Conservation (phyloP, 2,329 filamentous ascomycete genomes). For the Pseudocercospora fijiensis region DNA sequence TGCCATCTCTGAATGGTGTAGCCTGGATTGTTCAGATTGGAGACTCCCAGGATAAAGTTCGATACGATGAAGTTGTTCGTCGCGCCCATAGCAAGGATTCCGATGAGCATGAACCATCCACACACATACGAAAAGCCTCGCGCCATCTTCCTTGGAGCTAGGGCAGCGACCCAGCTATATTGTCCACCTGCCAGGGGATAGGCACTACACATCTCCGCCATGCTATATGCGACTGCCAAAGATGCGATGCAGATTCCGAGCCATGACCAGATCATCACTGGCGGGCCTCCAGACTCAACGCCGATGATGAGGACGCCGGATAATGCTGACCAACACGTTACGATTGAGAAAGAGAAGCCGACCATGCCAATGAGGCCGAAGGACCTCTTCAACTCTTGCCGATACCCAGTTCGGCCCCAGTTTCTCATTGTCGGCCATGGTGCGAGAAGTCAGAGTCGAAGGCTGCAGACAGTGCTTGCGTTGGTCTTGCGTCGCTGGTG, state of each 20-base stretch:
- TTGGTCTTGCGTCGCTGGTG: no score
- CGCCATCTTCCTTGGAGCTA: constrained; percentile 49
- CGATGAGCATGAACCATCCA: constrained; percentile 41
- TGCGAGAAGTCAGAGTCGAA: no score
- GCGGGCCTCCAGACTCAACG: constrained; percentile 56
- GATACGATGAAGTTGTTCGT: constrained; percentile 56
- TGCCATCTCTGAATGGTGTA: constrained; percentile 59
- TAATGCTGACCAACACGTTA: constrained; percentile 59
- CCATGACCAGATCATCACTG: constrained; percentile 61
- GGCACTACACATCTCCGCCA: constrained; percentile 60
- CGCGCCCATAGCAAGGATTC: constrained; percentile 55
- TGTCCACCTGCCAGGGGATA: constrained; percentile 59
- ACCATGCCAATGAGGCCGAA: constrained; percentile 59
- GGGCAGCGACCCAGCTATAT: constrained; percentile 59
- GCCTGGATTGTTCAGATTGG: constrained; percentile 52
- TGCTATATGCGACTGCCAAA: constrained; percentile 56
- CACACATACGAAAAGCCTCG: constrained; percentile 38
- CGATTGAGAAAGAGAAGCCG: constrained; percentile 59
- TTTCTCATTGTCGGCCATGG: neutral
- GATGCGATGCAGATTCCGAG: constrained; percentile 53
- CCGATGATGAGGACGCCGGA: constrained; percentile 58
- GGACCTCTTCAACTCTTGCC: constrained; percentile 57
- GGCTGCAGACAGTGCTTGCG: neutral
- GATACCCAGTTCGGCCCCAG: constrained; percentile 39
- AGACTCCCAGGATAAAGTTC: constrained; percentile 57